These are phyloP conservation scores for Grosmannia clavigera DNA, from an alignment of 2,329 filamentous ascomycete genomes.

Conservation along the genomic window DNA sequence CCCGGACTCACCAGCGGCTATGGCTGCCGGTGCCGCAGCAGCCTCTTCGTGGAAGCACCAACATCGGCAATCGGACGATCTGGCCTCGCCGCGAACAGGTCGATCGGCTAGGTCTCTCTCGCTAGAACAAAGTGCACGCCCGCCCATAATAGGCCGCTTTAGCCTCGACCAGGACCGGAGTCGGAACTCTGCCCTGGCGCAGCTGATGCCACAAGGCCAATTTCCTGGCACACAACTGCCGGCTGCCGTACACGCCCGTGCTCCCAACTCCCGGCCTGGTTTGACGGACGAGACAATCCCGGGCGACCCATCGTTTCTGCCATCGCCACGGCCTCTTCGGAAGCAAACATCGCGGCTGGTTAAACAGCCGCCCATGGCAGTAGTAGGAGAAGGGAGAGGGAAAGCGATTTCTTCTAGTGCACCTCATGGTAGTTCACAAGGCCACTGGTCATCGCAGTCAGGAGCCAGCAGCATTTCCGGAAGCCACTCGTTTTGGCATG, in stretches of 20 bases:
- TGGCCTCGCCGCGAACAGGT: not conserved
- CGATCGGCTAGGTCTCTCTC: conserved; percentile 9
- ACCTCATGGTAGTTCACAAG: not conserved
- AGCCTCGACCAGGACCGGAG: conserved; percentile 10
- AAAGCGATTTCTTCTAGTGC: not conserved
- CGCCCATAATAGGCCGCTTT: conserved; percentile 4
- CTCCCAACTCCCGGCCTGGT: conserved; percentile 49
- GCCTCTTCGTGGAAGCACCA: conserved; percentile 6
- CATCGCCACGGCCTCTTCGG: conserved; percentile 28
- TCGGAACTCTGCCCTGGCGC: not conserved
- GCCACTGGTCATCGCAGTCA: not conserved
- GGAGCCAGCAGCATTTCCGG: not conserved
- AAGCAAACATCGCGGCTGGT: conserved; percentile 41
- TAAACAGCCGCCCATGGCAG: conserved; percentile 27
- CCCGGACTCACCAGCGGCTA: not conserved
- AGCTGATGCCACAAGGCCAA: conserved; percentile 14
- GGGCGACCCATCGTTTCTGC: conserved; percentile 47
- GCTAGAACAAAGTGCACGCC: not conserved
- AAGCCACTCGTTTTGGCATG: conserved; percentile 16
- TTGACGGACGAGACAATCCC: conserved; percentile 50
- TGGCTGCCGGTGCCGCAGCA: too few relatives aligned
- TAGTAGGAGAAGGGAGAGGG: conserved; percentile 1
- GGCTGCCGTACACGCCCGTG: conserved; percentile 43
- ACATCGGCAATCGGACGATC: conserved; percentile 19
- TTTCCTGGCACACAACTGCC: conserved; percentile 20